Evolutionary conservation across 805 yeast species (phyloP).

Genomic region (Wickerhamomyces strasburgensis): DNA sequence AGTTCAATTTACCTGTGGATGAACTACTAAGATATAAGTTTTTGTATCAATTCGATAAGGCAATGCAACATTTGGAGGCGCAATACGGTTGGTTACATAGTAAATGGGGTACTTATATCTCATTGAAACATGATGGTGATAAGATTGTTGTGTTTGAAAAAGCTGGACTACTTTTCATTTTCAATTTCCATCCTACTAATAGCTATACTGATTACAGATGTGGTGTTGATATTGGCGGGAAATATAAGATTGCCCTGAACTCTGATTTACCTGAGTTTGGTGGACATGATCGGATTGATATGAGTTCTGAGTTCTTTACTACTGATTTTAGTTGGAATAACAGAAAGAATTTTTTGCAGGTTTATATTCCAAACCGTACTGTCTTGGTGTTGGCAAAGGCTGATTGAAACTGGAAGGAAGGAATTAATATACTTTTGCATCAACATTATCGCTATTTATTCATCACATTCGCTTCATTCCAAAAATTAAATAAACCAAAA

Average conservation of each 20-base stretch:
- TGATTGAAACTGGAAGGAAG: too few species aligned
- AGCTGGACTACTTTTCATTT: conserved; percentile 75
- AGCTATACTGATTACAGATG: conserved; percentile 83
- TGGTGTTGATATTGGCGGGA: conserved; percentile 82
- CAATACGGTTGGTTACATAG: conserved; percentile 65
- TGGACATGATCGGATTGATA: conserved; percentile 75
- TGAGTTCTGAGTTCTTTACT: conserved; percentile 55
- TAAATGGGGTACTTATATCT: conserved; percentile 74
- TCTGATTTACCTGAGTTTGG: conserved; percentile 70
- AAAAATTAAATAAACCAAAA: too few species aligned
- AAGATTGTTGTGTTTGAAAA: conserved; percentile 88
- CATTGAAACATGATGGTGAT: conserved; percentile 84
- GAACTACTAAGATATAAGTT: conserved; percentile 72
- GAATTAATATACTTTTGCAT: too few species aligned
- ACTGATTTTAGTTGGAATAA: conserved; percentile 76
- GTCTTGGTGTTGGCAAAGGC: conserved; percentile 52
- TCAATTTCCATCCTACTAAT: conserved; percentile 84
- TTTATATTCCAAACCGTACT: conserved; percentile 74
- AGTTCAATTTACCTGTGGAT: conserved; percentile 83
- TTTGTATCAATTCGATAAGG: conserved; percentile 76
- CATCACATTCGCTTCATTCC: too few species aligned
- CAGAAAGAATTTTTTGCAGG: conserved; percentile 70
- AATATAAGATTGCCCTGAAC: conserved; percentile 67
- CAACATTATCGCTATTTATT: too few species aligned
- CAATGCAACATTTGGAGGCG: conserved; percentile 74